phyloP scores from a whole-genome alignment of 2,329 filamentous ascomycete genomes.

The Helminthosporium solani region DNA sequence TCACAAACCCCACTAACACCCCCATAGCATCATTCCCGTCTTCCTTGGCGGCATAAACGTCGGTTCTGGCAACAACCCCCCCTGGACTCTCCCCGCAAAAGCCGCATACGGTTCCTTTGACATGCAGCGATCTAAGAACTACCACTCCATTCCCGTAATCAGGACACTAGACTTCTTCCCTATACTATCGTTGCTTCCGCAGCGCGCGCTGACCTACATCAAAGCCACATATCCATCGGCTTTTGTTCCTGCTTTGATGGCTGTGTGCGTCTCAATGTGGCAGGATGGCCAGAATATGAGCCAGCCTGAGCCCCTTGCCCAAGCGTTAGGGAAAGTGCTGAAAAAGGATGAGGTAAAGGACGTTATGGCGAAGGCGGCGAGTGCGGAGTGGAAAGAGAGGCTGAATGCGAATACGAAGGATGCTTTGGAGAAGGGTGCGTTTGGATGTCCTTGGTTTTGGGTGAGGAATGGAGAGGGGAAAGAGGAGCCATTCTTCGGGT shows the following conservation, averaged over 20 bases:
- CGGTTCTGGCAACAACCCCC: conserved; percentile 67
- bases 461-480: conserved; percentile 60
- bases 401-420: conserved; percentile 61
- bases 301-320: conserved; percentile 55
- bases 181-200: conserved; percentile 58
- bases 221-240: conserved; percentile 56
- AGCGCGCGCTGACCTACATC: conserved; percentile 67
- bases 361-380: conserved; percentile 57
- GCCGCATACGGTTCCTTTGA: conserved; percentile 58
- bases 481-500: conserved; percentile 73
- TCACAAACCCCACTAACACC: conserved; percentile 3
- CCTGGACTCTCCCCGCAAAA: conserved; percentile 71
- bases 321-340: conserved; percentile 51
- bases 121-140: conserved; percentile 44
- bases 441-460: conserved; percentile 76
- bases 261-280: conserved; percentile 65
- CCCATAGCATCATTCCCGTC: conserved; percentile 65
- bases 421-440: conserved; percentile 66
- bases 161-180: no score
- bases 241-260: conserved; percentile 55
- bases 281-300: conserved; percentile 60
- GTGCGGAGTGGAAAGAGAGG: conserved; percentile 54
- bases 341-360: conserved; percentile 52
- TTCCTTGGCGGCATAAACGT: conserved; percentile 58
- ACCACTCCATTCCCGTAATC: no score